phyloP scores from a whole-genome alignment of 257 asterid species.

The Ajuga chamaepitys region DNA sequence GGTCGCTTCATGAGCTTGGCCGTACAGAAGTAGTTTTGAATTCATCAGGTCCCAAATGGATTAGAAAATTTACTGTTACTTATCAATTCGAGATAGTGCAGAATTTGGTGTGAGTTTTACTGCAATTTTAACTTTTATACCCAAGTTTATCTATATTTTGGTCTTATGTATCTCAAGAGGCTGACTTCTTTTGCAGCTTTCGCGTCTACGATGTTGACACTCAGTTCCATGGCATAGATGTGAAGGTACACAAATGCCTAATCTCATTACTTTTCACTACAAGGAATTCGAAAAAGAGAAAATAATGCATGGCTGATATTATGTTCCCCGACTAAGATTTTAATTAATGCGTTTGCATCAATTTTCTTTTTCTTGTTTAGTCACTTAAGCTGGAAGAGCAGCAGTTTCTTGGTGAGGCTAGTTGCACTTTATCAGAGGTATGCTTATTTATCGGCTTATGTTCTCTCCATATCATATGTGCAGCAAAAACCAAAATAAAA shows the following conservation, averaged over 20 bases:
- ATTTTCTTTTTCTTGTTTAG: slow-evolving; percentile 22
- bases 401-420: slow-evolving; percentile 95
- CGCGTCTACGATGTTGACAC: slow-evolving; percentile 88
- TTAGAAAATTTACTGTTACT: slow-evolving; percentile 55
- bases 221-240: slow-evolving; percentile 65
- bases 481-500: neutral
- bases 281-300: neutral
- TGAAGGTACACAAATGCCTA: slow-evolving; percentile 48
- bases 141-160: neutral
- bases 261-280: neutral
- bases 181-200: slow-evolving; percentile 49
- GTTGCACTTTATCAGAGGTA: slow-evolving; percentile 85
- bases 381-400: slow-evolving; percentile 82
- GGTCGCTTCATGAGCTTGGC: slow-evolving; percentile 75
- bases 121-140: slow-evolving; percentile 16
- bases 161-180: slow-evolving; percentile 21
- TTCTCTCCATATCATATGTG: neutral
- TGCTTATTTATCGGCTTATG: slow-evolving; percentile 17
- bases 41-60: slow-evolving; percentile 91
- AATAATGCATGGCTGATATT: neutral
- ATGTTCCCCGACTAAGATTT: neutral
- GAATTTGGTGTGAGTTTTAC: slow-evolving; percentile 82
- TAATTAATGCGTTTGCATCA: neutral
- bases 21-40: slow-evolving; percentile 95
- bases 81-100: slow-evolving; percentile 94